A percentile compares a stretch with the other conserved stretches of the same genome.
phyloP scores from a whole-genome alignment of 192 early-diverging fungal genomes.

The Martensiomyces pterosporus region DNA sequence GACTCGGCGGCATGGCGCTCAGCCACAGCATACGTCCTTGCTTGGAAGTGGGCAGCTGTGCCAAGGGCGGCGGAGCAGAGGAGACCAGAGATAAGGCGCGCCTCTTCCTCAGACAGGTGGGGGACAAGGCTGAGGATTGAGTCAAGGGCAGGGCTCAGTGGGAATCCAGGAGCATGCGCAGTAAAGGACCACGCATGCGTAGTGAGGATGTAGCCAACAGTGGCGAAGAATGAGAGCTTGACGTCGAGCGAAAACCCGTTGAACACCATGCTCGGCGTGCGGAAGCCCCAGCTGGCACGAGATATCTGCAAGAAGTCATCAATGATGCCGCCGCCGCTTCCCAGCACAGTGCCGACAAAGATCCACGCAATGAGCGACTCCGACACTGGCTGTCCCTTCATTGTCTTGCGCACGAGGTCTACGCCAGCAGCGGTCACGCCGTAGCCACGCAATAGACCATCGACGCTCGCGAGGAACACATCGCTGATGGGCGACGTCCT shows the following conservation, averaged over 20 bases:
- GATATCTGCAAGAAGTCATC: slow-evolving; percentile 52
- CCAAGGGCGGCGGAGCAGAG: slow-evolving; percentile 46
- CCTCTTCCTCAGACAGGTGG: slow-evolving; percentile 39
- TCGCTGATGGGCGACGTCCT: slow-evolving; percentile 42
- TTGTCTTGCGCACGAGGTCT: slow-evolving; percentile 43
- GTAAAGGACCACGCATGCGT: slow-evolving; percentile 51
- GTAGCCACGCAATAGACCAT: slow-evolving; percentile 51
- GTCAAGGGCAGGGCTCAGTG: slow-evolving; percentile 34
- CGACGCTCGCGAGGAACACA: slow-evolving; percentile 47
- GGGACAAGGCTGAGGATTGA: slow-evolving; percentile 30
- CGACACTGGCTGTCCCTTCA: slow-evolving; percentile 39
- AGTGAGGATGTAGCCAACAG: slow-evolving; percentile 44
- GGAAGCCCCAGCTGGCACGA: slow-evolving; percentile 30
- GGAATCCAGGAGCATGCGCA: slow-evolving; percentile 36
- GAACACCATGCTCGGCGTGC: slow-evolving; percentile 39
- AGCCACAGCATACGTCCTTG: slow-evolving; percentile 18
- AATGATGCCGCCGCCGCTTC: slow-evolving; percentile 53
- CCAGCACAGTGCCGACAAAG: slow-evolving; percentile 44
- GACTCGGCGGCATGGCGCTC: slow-evolving; percentile 17
- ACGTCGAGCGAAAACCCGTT: slow-evolving; percentile 34
- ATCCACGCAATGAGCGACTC: slow-evolving; percentile 51
- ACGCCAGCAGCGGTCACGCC: slow-evolving; percentile 51
- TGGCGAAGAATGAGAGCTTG: slow-evolving; percentile 43
- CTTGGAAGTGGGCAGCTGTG: slow-evolving; percentile 24
- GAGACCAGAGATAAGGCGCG: slow-evolving; percentile 35